Base-by-base conservation (phyloP, 108 stramenopile genomes). In the Conticribra weissflogii region DNA sequence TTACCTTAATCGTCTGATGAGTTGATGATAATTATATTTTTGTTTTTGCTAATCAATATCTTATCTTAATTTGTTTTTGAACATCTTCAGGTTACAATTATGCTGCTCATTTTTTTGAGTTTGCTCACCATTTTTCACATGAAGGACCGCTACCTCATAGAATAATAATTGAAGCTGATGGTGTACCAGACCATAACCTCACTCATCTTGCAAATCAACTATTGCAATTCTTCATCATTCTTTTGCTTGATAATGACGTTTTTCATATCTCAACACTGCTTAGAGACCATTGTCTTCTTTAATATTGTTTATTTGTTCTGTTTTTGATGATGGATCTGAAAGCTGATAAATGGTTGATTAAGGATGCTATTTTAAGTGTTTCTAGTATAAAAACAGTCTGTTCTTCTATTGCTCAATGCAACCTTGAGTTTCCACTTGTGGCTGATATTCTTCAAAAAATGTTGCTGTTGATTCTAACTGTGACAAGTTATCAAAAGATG, bases 31-130 rank as follows among this genome's bases (percentile, higher is more conserved):
- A n/a, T n/a, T n/a, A n/a, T n/a, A n/a, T n/a, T n/a, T n/a, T n/a
- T n/a, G n/a, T n/a, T n/a, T n/a, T n/a, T n/a, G n/a, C n/a, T n/a
- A n/a, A n/a, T n/a, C n/a, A n/a, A n/a, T n/a, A n/a, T n/a, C n/a
- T n/a, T n/a, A n/a, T n/a, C n/a, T n/a, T n/a, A n/a, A n/a, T n/a
- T n/a, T n/a, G n/a, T n/a, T n/a, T n/a, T n/a, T n/a, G n/a, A n/a
- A n/a, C n/a, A n/a, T n/a, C n/a, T n/a, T n/a, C n/a, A n/a, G n/a
- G n/a, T 4, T 22, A 28, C 4, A 59, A 59, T 28, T 24, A 59
- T 17, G 5, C 57, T 59, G 57, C 57, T 25, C 31, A 59, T n/a
- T 41, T 59, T 17, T 59, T 21, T n/a, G 23, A 59, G 16, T 41
- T 24, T 15, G 5, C 28, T 12, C 9, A 18, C 3, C 57, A 59